Conservation (phyloP, 2,329 filamentous ascomycete species). For the Xylogone sp. region DNA sequence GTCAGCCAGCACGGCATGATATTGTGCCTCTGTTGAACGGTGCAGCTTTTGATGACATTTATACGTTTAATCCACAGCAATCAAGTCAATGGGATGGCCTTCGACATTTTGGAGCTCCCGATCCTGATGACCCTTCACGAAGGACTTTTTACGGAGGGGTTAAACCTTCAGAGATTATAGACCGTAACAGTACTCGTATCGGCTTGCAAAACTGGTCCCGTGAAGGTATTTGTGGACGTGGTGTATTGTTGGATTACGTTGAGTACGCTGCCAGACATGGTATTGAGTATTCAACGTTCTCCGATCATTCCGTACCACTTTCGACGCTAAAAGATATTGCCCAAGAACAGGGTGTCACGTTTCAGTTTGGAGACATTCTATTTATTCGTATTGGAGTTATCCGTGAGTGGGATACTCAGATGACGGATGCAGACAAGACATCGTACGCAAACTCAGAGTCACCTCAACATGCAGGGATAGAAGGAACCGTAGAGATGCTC, state of each 20-base stretch:
- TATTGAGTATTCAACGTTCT: constrained; percentile 13
- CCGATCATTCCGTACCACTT: constrained; percentile 25
- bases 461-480: background rate
- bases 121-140: background rate
- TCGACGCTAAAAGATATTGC: constrained; percentile 39
- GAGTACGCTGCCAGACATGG: constrained; percentile 3
- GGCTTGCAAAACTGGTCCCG: constrained; percentile 39
- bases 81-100: constrained; percentile 40
- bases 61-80: constrained; percentile 18
- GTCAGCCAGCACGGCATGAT: constrained; percentile 43
- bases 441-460: background rate
- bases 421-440: background rate
- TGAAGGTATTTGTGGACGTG: constrained; percentile 25
- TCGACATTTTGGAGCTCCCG: constrained; percentile 34
- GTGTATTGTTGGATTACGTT: background rate
- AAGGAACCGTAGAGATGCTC: background rate
- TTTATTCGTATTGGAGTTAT: constrained; percentile 36
- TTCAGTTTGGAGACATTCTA: constrained; percentile 46
- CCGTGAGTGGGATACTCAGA: background rate
- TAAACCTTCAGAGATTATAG: background rate
- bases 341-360: constrained; percentile 37
- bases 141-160: background rate
- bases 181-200: constrained; percentile 29
- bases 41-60: constrained; percentile 43
- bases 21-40: constrained; percentile 44